Evolutionary conservation across 2,329 filamentous ascomycete genomes (phyloP).

Genomic region (Myriosclerotinia curreyana): DNA sequence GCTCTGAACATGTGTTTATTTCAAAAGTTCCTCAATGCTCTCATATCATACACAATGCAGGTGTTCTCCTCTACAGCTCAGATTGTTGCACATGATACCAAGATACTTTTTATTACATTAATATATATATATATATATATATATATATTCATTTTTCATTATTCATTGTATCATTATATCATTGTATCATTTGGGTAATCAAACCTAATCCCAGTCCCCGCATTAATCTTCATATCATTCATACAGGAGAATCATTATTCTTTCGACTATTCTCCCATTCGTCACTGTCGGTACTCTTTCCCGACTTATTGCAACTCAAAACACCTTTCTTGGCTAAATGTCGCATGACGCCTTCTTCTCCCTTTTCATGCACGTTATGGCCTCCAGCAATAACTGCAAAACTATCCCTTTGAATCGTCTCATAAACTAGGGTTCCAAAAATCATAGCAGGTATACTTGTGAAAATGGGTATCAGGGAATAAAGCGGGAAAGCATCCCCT

Average conservation of each 20-base stretch:
- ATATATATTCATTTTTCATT: neutral
- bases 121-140: neutral
- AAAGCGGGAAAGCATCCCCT: conserved; percentile 49
- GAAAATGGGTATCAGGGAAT: conserved; percentile 53
- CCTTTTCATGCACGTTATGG: conserved; percentile 49
- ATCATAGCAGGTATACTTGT: conserved; percentile 57
- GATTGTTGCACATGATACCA: neutral
- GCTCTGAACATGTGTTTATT: no score
- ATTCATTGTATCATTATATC: neutral
- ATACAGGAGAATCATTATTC: conserved; percentile 17
- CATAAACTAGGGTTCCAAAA: conserved; percentile 54
- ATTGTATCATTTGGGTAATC: neutral
- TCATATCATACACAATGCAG: no score
- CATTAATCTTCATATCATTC: neutral
- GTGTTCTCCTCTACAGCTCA: no score
- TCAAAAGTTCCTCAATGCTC: no score
- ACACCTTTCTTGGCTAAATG: conserved; percentile 43
- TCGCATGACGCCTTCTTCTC: conserved; percentile 49
- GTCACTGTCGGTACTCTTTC: conserved; percentile 8
- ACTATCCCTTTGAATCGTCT: conserved; percentile 53
- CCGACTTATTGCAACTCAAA: conserved; percentile 22
- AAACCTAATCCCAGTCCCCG: neutral
- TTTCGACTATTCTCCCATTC: conserved; percentile 9
- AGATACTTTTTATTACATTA: neutral
- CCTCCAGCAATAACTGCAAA: conserved; percentile 49